A percentile compares a stretch with the other conserved stretches of the same genome.
Evolutionary conservation across 176 grass and related monocot genomes (phyloP).

Genomic region (Eragrostis curvula): DNA sequence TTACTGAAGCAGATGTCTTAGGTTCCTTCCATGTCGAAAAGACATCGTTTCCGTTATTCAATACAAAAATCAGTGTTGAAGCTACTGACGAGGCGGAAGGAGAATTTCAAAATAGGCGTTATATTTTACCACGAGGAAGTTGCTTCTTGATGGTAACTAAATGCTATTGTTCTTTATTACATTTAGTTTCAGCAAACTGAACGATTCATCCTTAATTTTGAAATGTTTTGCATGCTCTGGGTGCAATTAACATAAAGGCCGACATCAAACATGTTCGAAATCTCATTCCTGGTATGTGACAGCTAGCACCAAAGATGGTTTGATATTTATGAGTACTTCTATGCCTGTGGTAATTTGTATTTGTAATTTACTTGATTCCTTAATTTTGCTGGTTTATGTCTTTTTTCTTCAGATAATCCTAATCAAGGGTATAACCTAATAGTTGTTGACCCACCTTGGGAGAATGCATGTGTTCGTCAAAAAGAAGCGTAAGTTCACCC

Average conservation of each 20-base stretch:
- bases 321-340: not conserved
- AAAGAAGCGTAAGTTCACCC: constrained; percentile 69
- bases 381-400: not conserved
- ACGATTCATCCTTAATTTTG: not conserved
- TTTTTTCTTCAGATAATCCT: constrained; percentile 54
- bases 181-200: constrained; percentile 30
- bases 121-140: constrained; percentile 82
- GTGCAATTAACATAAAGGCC: constrained; percentile 60
- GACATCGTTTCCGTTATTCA: constrained; percentile 65
- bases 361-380: constrained; percentile 28
- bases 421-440: constrained; percentile 84
- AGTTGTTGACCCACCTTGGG: constrained; percentile 93
- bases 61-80: constrained; percentile 59
- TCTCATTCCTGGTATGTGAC: constrained; percentile 75
- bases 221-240: constrained; percentile 44
- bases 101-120: constrained; percentile 59
- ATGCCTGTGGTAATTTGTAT: not conserved
- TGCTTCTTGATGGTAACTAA: constrained; percentile 73
- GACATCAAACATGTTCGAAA: constrained; percentile 70
- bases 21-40: constrained; percentile 43
- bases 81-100: constrained; percentile 59
- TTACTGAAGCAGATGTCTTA: constrained; percentile 40
- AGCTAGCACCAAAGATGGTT: not conserved
- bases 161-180: constrained; percentile 31
- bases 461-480: constrained; percentile 89